Base-by-base conservation (phyloP, 345 rosid genomes). In the Passiflora organensis region DNA sequence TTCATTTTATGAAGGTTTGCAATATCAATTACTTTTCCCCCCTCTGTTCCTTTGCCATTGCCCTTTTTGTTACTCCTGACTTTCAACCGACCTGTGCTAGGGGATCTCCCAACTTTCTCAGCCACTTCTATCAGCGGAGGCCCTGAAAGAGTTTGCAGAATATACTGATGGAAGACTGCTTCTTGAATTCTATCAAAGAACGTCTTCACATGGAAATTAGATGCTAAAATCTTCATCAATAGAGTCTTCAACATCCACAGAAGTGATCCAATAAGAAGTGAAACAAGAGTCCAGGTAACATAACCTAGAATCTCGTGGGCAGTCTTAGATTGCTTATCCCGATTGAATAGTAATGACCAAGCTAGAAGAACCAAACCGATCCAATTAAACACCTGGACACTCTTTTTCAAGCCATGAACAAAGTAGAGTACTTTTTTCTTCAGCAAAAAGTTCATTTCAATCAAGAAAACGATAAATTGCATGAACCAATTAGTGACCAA, bases 181-280 rank as follows among this genome's bases (percentile, higher is more conserved):
- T 85, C 97, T 73, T 91, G 97, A 58, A 85, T 87, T 56, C 97
- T 75, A 62, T 91, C 97, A 46, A 91, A 91, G 76, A 85, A 91
- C 48, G 75, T 74, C 43, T 73, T 76, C 18, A 91, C 86, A 13
- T 91, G 95, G 77, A 87, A 91, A 66, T 62, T 82, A 0, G 91
- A 85, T 48, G 97, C 96, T 60, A 91, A 71, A 20, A 87, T 75
- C 72, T 91, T 91, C 41, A 91, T 64, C 69, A 77, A 69, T 57
- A 73, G 66, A 42, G 89, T 85, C 70, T 91, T 91, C 58, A 82
- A 28, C 61, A 91, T 49, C 77, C 95, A 87, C 56, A 91, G 32
- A 44, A 77, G 60, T 20, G 95, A 67, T 3, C 91, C 95, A 1
- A 83, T 38, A 0, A 83, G 85, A 68, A 87, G 64, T 0, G 86